phyloP scores from a whole-genome alignment of 345 rosid genomes.

The Lumnitzera littorea region DNA sequence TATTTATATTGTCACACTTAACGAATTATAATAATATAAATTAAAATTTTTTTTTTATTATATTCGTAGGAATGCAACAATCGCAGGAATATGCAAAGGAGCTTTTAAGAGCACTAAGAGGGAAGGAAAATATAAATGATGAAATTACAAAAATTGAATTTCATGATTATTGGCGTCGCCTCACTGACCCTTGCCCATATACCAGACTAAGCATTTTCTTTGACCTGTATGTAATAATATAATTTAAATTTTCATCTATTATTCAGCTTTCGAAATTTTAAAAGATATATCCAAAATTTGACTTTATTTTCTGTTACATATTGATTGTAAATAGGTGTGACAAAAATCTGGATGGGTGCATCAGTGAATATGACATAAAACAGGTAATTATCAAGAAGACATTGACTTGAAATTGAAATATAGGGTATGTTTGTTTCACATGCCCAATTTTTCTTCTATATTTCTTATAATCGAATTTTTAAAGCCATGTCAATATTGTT shows the following conservation, averaged over 20 bases:
- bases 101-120: conserved; percentile 36
- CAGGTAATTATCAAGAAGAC: conserved; percentile 17
- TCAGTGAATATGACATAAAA: conserved; percentile 23
- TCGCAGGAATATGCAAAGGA: conserved; percentile 33
- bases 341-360: conserved; percentile 37
- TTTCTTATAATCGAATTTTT: neutral
- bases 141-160: conserved; percentile 32
- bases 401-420: neutral
- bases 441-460: neutral
- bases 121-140: conserved; percentile 17
- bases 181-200: conserved; percentile 25
- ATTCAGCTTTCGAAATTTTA: neutral
- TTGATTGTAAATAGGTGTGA: conserved; percentile 23
- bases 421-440: neutral
- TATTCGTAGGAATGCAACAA: conserved; percentile 27
- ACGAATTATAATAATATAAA: neutral
- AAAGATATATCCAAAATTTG: neutral
- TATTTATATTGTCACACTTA: no score
- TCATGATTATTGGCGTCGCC: conserved; percentile 24
- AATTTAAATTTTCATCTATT: neutral
- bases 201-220: conserved; percentile 36
- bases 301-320: neutral
- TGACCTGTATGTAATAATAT: conserved; percentile 27
- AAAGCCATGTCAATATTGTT: neutral
- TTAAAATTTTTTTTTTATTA: neutral